A percentile compares a stretch with the other conserved stretches of the same genome.
Conservation (phyloP, 2,329 filamentous ascomycete species). For the Ophiostoma sp. region DNA sequence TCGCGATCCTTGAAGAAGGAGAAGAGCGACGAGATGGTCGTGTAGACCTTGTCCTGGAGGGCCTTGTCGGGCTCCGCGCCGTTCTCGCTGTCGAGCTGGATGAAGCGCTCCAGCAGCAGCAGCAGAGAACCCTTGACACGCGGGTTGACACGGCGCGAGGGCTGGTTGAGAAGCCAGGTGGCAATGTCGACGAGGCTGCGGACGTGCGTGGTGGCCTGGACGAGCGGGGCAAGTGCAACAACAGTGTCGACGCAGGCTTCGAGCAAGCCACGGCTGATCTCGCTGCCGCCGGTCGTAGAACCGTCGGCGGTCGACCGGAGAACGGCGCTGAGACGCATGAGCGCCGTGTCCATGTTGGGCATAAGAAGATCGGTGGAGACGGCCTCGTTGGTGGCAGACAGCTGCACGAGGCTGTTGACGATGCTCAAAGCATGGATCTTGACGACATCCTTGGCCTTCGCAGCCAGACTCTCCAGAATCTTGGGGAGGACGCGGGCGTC, state of each 20-base stretch:
- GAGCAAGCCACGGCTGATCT: conserved; percentile 70
- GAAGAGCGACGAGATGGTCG: conserved; percentile 77
- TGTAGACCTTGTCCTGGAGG: conserved; percentile 66
- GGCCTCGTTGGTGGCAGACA: conserved; percentile 56
- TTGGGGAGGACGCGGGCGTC: conserved; percentile 67
- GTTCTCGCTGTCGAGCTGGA: conserved; percentile 62
- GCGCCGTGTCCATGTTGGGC: conserved; percentile 58
- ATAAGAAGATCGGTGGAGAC: conserved; percentile 53
- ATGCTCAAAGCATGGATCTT: conserved; percentile 79
- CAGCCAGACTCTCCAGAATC: conserved; percentile 69
- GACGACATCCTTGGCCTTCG: conserved; percentile 73
- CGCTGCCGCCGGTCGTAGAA: conserved; percentile 53
- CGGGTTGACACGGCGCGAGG: conserved; percentile 77
- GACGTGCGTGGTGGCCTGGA: conserved; percentile 67
- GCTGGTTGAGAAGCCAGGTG: conserved; percentile 78
- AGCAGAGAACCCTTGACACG: conserved; percentile 81
- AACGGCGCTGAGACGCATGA: conserved; percentile 37
- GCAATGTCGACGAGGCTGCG: conserved; percentile 78
- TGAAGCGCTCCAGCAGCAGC: conserved; percentile 76
- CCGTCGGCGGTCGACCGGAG: conserved; percentile 28
- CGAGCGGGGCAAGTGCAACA: conserved; percentile 70
- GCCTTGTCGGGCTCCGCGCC: conserved; percentile 36
- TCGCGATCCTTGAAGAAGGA: conserved; percentile 83
- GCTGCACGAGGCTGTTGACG: conserved; percentile 65
- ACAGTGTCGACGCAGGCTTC: conserved; percentile 77